Conservation (phyloP, 305 asterid species). For the Solanum hybrid region DNA sequence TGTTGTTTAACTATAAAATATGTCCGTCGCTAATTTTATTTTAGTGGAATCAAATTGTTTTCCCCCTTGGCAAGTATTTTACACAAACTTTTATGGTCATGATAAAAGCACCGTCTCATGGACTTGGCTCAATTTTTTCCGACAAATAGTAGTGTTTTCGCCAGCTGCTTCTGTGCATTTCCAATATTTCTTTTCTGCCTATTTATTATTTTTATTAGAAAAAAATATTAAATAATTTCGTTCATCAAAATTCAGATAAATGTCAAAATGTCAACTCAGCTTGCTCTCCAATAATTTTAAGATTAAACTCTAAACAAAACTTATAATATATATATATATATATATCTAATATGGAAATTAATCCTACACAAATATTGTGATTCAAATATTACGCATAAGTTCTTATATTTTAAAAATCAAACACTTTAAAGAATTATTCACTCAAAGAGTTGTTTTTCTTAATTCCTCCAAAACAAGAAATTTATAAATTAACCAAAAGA, state of each 20-base stretch:
- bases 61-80: not conserved
- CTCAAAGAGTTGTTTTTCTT: not conserved
- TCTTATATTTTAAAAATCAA: not conserved
- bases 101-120: not conserved
- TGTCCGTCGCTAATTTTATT: not conserved
- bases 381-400: not conserved
- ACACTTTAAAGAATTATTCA: not conserved
- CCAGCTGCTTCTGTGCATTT: not conserved
- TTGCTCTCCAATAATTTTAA: not conserved
- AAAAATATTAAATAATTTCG: not conserved
- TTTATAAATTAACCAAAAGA: not conserved
- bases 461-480: not conserved
- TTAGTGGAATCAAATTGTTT: not conserved
- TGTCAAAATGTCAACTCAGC: not conserved
- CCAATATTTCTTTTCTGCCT: not conserved
- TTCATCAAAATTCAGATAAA: not conserved
- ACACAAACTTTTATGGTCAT: not conserved
- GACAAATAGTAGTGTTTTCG: not conserved
- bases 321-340: too few species aligned
- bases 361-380: not conserved
- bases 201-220: not conserved
- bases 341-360: too few species aligned
- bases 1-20: too few species aligned
- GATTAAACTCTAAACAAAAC: not conserved
- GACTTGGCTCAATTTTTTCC: not conserved